A percentile compares a stretch with the other conserved stretches of the same genome.
phyloP scores from a whole-genome alignment of 768 basidiomycete genomes.

The Collybiopsis confluens region DNA sequence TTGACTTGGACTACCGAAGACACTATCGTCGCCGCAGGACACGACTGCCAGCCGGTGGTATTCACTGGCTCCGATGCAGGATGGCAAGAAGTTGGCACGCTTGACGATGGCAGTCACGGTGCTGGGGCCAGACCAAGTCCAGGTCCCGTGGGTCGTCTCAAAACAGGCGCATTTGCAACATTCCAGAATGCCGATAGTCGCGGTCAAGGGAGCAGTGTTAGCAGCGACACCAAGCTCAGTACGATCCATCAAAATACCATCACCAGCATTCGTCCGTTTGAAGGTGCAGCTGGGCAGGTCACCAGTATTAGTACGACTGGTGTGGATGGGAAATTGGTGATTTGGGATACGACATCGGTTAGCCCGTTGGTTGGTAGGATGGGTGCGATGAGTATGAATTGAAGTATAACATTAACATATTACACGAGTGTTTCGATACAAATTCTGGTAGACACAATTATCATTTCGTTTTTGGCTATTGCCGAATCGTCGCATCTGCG shows the following conservation, averaged over 20 bases:
- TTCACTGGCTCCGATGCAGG: slow-evolving; percentile 73
- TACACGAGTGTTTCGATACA: background rate
- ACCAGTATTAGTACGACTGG: slow-evolving; percentile 84
- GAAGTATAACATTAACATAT: too few species aligned
- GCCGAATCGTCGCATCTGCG: slow-evolving; percentile 23
- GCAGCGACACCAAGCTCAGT: slow-evolving; percentile 66
- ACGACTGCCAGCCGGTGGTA: slow-evolving; percentile 94
- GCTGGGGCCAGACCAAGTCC: slow-evolving; percentile 37
- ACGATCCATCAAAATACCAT: slow-evolving; percentile 99
- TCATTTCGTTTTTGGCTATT: slow-evolving; percentile 11
- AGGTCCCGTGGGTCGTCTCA: slow-evolving; percentile 67
- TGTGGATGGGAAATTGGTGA: slow-evolving; percentile 87
- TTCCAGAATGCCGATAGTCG: slow-evolving; percentile 91
- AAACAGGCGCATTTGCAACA: slow-evolving; percentile 89
- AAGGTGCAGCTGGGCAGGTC: slow-evolving; percentile 52
- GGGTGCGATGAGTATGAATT: slow-evolving; percentile 44
- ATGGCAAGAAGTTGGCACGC: slow-evolving; percentile 76
- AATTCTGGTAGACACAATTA: background rate
- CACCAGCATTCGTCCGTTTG: slow-evolving; percentile 82
- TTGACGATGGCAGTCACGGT: slow-evolving; percentile 82
- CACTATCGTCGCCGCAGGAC: slow-evolving; percentile 85
- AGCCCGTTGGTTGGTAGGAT: slow-evolving; percentile 45
- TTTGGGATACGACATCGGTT: slow-evolving; percentile 79
- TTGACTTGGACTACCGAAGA: slow-evolving; percentile 85
- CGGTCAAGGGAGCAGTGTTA: slow-evolving; percentile 37